Evolutionary conservation across 345 rosid genomes (phyloP).

Genomic region (Hibiscus tridactylites): DNA sequence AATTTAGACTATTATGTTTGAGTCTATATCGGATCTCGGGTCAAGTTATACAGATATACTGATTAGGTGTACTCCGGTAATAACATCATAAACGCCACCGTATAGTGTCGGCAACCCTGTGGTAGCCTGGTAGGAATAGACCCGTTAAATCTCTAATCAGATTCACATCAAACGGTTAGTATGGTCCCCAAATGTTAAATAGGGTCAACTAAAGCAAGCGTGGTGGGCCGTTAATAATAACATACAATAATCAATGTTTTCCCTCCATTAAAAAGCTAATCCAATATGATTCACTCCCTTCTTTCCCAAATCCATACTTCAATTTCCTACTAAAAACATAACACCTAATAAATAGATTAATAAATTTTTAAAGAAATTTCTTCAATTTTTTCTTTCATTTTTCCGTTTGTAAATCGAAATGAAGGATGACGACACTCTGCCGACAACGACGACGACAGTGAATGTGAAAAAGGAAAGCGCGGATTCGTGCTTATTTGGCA

Average conservation of each 20-base stretch:
- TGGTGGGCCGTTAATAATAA: background rate
- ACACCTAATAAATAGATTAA: background rate
- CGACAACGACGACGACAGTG: constrained; percentile 28
- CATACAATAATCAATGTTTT: too few species aligned
- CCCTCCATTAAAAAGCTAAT: too few species aligned
- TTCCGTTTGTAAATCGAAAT: constrained; percentile 18
- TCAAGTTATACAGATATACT: too few species aligned
- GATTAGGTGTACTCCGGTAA: too few species aligned
- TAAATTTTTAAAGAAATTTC: background rate
- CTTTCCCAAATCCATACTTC: background rate
- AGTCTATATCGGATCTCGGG: too few species aligned
- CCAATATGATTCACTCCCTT: background rate
- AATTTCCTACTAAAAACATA: background rate
- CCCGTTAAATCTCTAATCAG: background rate
- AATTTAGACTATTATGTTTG: too few species aligned
- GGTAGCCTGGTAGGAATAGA: background rate
- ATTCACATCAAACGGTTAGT: background rate
- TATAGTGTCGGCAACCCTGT: background rate
- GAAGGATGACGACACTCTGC: constrained; percentile 59
- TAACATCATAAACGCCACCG: background rate
- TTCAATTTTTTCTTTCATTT: background rate
- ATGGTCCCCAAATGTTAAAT: too few species aligned
- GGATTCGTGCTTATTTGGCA: constrained; percentile 38
- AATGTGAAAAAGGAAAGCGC: constrained; percentile 44
- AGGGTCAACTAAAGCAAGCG: background rate